Evolutionary conservation across 2,329 filamentous ascomycete genomes (phyloP).

Genomic region (Ascochyta pisi): DNA sequence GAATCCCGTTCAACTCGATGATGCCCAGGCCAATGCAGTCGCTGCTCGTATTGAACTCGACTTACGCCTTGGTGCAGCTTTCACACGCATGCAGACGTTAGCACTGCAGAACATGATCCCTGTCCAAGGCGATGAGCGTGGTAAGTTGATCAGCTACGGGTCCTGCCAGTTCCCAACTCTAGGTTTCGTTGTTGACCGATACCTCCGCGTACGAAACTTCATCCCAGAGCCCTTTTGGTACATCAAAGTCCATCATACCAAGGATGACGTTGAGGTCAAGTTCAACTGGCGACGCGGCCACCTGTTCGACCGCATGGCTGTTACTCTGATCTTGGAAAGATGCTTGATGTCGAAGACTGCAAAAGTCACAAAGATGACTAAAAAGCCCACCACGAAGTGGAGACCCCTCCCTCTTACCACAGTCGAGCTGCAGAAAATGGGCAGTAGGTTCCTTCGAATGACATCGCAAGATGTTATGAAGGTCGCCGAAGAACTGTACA

Average conservation of each 20-base stretch:
- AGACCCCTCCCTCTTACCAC: slow-evolving; percentile 93
- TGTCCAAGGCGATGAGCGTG: slow-evolving; percentile 65
- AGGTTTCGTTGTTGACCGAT: slow-evolving; percentile 95
- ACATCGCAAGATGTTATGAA: slow-evolving; percentile 90
- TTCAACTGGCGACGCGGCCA: slow-evolving; percentile 84
- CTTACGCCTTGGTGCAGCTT: slow-evolving; percentile 86
- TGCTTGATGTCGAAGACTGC: slow-evolving; percentile 79
- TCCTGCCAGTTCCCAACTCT: slow-evolving; percentile 97
- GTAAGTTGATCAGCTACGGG: slow-evolving; percentile 80
- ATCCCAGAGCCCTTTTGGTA: slow-evolving; percentile 91
- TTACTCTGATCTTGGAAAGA: slow-evolving; percentile 82
- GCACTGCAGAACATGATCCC: slow-evolving; percentile 75
- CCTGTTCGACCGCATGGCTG: slow-evolving; percentile 85
- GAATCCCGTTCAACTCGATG: slow-evolving; percentile 78
- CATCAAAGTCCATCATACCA: slow-evolving; percentile 82
- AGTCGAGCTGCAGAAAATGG: slow-evolving; percentile 95
- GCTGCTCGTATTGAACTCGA: slow-evolving; percentile 90
- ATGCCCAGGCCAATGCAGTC: slow-evolving; percentile 86
- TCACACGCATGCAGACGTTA: slow-evolving; percentile 85
- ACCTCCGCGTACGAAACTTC: slow-evolving; percentile 93
- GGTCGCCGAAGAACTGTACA: slow-evolving; percentile 84
- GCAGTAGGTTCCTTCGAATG: slow-evolving; percentile 87
- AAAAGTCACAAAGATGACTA: slow-evolving; percentile 82
- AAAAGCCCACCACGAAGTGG: slow-evolving; percentile 93
- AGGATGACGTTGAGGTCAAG: slow-evolving; percentile 78